Conservation (phyloP, 2,329 filamentous ascomycete genomes). For the Fusarium tupiense region DNA sequence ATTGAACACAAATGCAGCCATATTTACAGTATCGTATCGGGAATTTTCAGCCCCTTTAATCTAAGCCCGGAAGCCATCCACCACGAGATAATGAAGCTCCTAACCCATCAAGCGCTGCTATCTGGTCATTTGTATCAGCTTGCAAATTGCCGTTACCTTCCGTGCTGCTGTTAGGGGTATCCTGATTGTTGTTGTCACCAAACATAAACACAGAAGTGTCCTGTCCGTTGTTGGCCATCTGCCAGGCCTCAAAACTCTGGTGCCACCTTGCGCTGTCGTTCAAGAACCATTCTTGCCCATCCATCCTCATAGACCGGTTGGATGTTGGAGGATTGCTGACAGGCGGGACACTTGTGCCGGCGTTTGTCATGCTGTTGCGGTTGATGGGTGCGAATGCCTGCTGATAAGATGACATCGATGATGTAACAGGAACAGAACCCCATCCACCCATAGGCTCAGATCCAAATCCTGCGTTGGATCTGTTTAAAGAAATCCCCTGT, state of each 20-base stretch:
- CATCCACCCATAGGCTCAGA: conserved; percentile 43
- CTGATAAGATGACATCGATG: conserved; percentile 36
- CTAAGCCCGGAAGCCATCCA: conserved; percentile 51
- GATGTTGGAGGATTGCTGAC: conserved; percentile 31
- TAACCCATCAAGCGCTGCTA: conserved; percentile 46
- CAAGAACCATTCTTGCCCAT: conserved; percentile 66
- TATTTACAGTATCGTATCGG: neutral
- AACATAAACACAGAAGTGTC: conserved; percentile 46
- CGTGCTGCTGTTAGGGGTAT: conserved; percentile 29
- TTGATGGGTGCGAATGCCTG: conserved; percentile 34
- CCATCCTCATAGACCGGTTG: conserved; percentile 50
- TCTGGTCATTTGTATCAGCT: conserved; percentile 36
- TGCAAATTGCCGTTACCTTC: conserved; percentile 29
- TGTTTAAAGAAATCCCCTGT: conserved; percentile 34
- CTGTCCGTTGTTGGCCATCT: conserved; percentile 46
- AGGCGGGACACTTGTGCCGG: conserved; percentile 29
- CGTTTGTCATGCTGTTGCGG: conserved; percentile 19
- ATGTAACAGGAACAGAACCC: conserved; percentile 32
- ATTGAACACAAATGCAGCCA: neutral
- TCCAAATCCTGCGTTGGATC: conserved; percentile 33
- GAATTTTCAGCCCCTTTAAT: conserved; percentile 37
- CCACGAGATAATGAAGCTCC: conserved; percentile 45
- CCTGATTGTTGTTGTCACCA: conserved; percentile 32
- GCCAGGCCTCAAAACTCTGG: conserved; percentile 66
- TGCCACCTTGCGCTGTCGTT: conserved; percentile 68